Base-by-base conservation (phyloP, 805 yeast genomes). In the Candida pseudoglaebosa region DNA sequence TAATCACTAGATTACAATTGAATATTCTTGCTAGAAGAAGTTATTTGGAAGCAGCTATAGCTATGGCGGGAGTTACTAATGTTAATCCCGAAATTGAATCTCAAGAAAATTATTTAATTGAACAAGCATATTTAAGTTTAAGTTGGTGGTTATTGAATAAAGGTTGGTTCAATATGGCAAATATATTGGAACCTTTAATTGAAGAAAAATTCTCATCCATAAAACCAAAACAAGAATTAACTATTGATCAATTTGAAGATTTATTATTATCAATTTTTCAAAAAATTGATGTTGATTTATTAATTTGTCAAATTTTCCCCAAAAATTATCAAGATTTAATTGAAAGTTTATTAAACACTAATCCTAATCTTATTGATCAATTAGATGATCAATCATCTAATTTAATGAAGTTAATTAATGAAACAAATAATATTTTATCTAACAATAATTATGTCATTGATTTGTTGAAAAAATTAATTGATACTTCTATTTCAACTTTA, bases 111-210 rank as follows among this genome's bases (percentile, higher is more conserved):
- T 78, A 82, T 53, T 61, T 74, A 24, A 71, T 82, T 28, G 93
- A 84, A 50, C 91, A 93, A 51, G 83, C 88, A 36, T 91, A 84
- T 56, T 68, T 91, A 34, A 83, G 95, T 0, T 75, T 88, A 45
- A 82, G 90, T 44, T 91, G 97, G 96, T 91, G 96, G 96, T 60
- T 91, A 33, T 67, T 91, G 36, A 89, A 91, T 58, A 77, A 80
- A 46, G 98, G 98, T 0, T 88, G 93, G 89, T 50, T 70, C 16
- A 64, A 70, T 24, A 62, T 86, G 24, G 70, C 77, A 16, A 62
- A 68, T 20, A 60, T 71, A 15, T 76, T 87, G 20, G 77, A 78
- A 50, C 54, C 59, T 1, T 64, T 75, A 3, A 90, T 91, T 3
- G 69, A 66, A 21, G 69, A 67, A 22, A 80, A 78, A 17, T 87